phyloP scores from a whole-genome alignment of 441 rosid genomes.

The Rhodomyrtus psidioides region DNA sequence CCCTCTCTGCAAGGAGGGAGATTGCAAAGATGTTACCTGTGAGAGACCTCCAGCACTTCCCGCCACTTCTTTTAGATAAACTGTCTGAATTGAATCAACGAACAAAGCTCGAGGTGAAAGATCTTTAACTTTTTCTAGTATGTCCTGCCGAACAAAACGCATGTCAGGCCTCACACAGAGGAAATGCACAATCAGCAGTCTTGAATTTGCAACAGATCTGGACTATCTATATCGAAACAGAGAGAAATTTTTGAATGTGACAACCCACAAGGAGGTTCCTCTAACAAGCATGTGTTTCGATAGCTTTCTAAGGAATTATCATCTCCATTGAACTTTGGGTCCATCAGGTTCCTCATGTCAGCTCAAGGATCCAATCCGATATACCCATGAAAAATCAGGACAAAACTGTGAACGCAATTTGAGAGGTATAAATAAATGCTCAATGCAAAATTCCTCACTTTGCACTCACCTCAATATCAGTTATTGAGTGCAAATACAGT shows the following conservation, averaged over 20 bases:
- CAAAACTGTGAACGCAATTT: neutral
- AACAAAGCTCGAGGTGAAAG: slow-evolving; percentile 70
- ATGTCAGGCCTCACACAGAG: neutral
- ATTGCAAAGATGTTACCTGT: slow-evolving; percentile 41
- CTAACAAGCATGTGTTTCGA: neutral
- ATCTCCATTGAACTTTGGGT: neutral
- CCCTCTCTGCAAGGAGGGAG: neutral
- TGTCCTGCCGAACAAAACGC: slow-evolving; percentile 42
- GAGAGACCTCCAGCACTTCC: slow-evolving; percentile 74
- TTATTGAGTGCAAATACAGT: slow-evolving; percentile 73
- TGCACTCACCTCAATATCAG: slow-evolving; percentile 74
- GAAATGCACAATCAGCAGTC: neutral
- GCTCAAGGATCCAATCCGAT: neutral
- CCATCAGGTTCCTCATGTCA: neutral
- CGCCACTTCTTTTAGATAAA: slow-evolving; percentile 49
- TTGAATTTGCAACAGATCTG: neutral
- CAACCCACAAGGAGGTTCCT: neutral
- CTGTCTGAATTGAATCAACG: slow-evolving; percentile 89
- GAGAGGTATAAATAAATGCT: neutral
- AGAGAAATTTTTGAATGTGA: neutral
- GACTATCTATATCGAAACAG: neutral
- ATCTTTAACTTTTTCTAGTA: slow-evolving; percentile 47
- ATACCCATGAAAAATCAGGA: neutral
- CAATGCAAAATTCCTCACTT: neutral
- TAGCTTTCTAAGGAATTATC: neutral